Evolutionary conservation across 495 filamentous ascomycete species (phyloP), one percentile per base, ranked within the genome.

Genomic region (Aspergillus carlsbadensis): DNA sequence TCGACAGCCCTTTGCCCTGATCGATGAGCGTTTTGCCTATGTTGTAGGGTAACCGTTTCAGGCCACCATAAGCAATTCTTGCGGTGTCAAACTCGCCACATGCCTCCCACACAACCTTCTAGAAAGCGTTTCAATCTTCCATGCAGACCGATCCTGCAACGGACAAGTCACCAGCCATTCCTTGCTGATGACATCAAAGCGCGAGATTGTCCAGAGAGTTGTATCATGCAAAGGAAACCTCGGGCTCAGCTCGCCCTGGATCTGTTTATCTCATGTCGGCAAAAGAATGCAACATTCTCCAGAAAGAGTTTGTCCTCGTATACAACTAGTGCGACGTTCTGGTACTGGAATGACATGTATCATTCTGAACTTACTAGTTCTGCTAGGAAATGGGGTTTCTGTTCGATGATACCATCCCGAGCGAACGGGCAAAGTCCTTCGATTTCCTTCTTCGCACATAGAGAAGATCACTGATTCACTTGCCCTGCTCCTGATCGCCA

Each of bases 91-190:
- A 18, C 40, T 48, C 41, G 39, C 42, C 33, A 52, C 50, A 55
- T 31, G 37, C 55, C 37, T 53, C 47, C 37, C 11, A 31, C n/a
- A 44, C 36, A 50, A 21, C 34, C 54, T 67, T 67, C 61, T 67
- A 62, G 65, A 67, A 67, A 33, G 15, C 36, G 29, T 46, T 56
- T 59, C 29, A 47, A 43, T 53, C 54, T 65, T 62, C 59, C 50
- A 58, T 65, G 63, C 63, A 62, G 54, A 36, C 51, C 45, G 43
- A 60, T 39, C 42, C 40, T 55, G 57, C 49, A 31, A 31, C 11
- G 8, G n/a, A n/a, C n/a, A n/a, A n/a, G 18, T 21, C 22, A 29
- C 46, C 62, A 52, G 43, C 52, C 57, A 57, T 57, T 48, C 36
- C 37, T 41, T 44, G 31, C 42, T 44, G 35, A 54, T 26, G 43